These are phyloP conservation scores for Spathaspora gorwiae DNA, from an alignment of 805 yeast genomes.

Conservation along the genomic window DNA sequence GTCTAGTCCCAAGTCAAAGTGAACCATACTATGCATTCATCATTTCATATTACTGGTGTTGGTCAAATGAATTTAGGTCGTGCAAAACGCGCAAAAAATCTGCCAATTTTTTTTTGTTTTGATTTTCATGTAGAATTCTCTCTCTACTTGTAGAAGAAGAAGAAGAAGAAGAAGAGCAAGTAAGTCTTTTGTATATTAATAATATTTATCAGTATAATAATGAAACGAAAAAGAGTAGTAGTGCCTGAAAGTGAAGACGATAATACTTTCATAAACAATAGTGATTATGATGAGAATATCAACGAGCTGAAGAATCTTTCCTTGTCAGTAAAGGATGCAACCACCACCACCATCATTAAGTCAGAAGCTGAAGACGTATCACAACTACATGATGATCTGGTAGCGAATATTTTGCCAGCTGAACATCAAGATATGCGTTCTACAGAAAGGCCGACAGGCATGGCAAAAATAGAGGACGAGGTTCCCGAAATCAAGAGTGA, in stretches of 20 bases:
- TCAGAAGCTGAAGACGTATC: constrained; percentile 8
- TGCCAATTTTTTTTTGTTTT: no score
- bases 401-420: no score
- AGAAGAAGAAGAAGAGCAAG: no score
- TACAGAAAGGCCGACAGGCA: not conserved
- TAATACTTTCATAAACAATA: constrained; percentile 35
- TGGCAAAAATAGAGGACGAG: not conserved
- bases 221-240: constrained; percentile 6
- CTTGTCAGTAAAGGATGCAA: not conserved
- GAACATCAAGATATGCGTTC: no score
- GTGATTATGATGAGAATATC: constrained; percentile 23
- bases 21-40: no score
- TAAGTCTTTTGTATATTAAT: not conserved
- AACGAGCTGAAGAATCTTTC: not conserved
- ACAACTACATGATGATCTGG: constrained; percentile 13
- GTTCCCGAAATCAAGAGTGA: not conserved
- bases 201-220: not conserved
- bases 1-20: not conserved
- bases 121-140: no score
- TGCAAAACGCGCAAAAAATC: no score
- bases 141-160: no score
- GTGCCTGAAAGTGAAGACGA: constrained; percentile 14
- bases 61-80: no score
- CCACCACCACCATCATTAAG: not conserved
- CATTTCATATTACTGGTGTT: no score